These are phyloP conservation scores for Globisporangium recalcitrans DNA, from an alignment of 352 stramenopile species.

Conservation along the genomic window DNA sequence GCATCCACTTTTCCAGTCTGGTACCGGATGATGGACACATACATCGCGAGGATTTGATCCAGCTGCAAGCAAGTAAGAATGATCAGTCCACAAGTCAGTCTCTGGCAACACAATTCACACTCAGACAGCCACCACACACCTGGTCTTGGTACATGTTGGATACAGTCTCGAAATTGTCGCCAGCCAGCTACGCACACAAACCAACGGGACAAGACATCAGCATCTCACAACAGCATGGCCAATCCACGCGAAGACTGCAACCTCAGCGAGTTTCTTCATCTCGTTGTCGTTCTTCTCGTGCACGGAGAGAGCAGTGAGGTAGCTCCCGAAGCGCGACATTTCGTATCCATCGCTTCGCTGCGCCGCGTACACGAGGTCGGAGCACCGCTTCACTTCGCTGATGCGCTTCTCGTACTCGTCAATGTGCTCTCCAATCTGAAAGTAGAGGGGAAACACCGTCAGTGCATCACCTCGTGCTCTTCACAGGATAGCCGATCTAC, in stretches of 20 bases:
- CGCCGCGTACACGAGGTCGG: slow-evolving; percentile 74
- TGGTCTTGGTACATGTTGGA: slow-evolving; percentile 87
- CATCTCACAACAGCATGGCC: not conserved
- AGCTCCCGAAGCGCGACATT: slow-evolving; percentile 82
- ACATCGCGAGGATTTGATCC: slow-evolving; percentile 81
- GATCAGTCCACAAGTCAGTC: not conserved
- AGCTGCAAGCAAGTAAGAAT: slow-evolving; percentile 27
- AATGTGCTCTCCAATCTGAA: slow-evolving; percentile 82
- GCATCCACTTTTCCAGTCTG: slow-evolving; percentile 81
- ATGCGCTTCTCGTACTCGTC: slow-evolving; percentile 83
- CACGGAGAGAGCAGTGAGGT: slow-evolving; percentile 66
- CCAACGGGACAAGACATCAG: not conserved
- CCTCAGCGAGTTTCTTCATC: slow-evolving; percentile 73
- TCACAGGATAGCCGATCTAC: too few relatives aligned
- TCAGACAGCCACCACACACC: slow-evolving; percentile 22
- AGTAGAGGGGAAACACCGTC: slow-evolving; percentile 1
- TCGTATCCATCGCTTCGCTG: slow-evolving; percentile 83
- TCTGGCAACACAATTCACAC: not conserved
- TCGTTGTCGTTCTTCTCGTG: slow-evolving; percentile 71
- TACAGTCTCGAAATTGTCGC: slow-evolving; percentile 81
- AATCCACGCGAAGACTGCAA: slow-evolving; percentile 10
- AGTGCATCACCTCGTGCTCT: not conserved
- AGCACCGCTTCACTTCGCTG: slow-evolving; percentile 73
- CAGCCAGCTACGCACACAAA: slow-evolving; percentile 20
- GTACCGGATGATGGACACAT: slow-evolving; percentile 83